Conservation (phyloP, 2,329 filamentous ascomycete species). For the Penicillium sp. region DNA sequence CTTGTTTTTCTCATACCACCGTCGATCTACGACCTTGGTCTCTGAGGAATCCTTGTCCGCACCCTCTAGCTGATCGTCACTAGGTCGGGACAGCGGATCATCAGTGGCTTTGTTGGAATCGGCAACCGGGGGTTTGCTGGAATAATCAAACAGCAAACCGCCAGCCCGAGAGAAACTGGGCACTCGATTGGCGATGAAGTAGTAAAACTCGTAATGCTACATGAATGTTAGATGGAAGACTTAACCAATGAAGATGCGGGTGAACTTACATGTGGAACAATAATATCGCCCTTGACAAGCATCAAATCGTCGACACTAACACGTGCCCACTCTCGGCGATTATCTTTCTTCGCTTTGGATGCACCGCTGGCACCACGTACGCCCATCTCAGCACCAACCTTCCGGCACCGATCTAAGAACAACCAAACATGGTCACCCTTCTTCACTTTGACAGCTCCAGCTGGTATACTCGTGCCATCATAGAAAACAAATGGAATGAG, state of each 20-base stretch:
- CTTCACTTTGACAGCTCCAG: constrained; percentile 78
- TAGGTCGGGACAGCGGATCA: constrained; percentile 44
- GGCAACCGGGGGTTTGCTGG: constrained; percentile 39
- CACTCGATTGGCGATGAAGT: constrained; percentile 78
- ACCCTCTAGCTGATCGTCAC: constrained; percentile 66
- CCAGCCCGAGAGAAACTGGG: constrained; percentile 68
- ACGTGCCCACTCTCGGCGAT: constrained; percentile 80
- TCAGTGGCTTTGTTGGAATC: constrained; percentile 31
- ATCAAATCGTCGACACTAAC: constrained; percentile 95
- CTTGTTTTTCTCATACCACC: constrained; percentile 98
- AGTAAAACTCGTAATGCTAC: constrained; percentile 96
- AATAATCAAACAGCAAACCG: constrained; percentile 76
- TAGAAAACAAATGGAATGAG: constrained; percentile 95
- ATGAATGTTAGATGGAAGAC: constrained; percentile 1
- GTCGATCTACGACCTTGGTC: constrained; percentile 91
- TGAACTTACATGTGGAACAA: constrained; percentile 82
- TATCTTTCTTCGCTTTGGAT: constrained; percentile 52
- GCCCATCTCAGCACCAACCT: constrained; percentile 79
- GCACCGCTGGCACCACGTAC: constrained; percentile 60
- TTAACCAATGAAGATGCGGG: neutral
- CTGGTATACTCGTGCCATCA: constrained; percentile 85
- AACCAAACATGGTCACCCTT: constrained; percentile 94
- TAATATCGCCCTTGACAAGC: constrained; percentile 84
- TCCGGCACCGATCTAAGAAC: constrained; percentile 86
- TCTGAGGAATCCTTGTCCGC: constrained; percentile 70